Percentiles rank a stretch among this genome's conserved stretches.
These are phyloP conservation scores for Aristolochia contorta DNA, from an alignment of 164 flowering plant species.

Conservation along the genomic window DNA sequence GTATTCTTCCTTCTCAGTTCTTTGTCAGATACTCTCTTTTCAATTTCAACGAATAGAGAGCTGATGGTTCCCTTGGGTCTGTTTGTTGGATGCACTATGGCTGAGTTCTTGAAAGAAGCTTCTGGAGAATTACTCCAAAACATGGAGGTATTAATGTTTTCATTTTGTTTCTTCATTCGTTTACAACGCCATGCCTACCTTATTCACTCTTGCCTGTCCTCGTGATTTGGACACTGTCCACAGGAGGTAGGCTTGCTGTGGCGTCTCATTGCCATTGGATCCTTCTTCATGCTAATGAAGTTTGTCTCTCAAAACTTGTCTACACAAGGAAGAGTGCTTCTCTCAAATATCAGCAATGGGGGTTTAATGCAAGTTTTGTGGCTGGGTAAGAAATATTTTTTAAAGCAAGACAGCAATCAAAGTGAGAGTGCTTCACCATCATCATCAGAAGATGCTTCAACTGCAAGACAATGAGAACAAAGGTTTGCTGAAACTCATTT, in stretches of 20 bases:
- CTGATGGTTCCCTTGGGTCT: conserved; percentile 63
- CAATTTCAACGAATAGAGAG: conserved; percentile 43
- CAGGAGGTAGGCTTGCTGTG: conserved; percentile 28
- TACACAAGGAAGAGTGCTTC: conserved; percentile 16
- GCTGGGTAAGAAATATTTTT: conserved; percentile 27
- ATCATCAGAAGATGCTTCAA: too few relatives aligned
- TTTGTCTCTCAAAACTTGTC: conserved; percentile 15
- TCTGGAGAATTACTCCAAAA: conserved; percentile 24
- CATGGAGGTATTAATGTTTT: conserved; percentile 20
- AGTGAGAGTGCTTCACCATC: too few relatives aligned
- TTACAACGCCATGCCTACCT: neutral
- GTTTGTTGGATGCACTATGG: conserved; percentile 35
- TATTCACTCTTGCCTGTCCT: neutral
- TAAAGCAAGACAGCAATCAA: neutral
- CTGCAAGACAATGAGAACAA: too few relatives aligned
- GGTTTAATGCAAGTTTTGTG: conserved; percentile 59
- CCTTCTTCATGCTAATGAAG: conserved; percentile 38
- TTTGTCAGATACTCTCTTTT: conserved; percentile 33
- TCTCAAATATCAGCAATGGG: conserved; percentile 54
- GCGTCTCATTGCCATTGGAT: conserved; percentile 25
- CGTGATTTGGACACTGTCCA: neutral
- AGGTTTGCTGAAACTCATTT: too few relatives aligned
- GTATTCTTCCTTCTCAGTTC: conserved; percentile 23
- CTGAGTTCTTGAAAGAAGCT: conserved; percentile 45
- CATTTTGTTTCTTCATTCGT: neutral